Base-by-base conservation (phyloP, 352 stramenopile genomes). In the Pythium volutum region DNA sequence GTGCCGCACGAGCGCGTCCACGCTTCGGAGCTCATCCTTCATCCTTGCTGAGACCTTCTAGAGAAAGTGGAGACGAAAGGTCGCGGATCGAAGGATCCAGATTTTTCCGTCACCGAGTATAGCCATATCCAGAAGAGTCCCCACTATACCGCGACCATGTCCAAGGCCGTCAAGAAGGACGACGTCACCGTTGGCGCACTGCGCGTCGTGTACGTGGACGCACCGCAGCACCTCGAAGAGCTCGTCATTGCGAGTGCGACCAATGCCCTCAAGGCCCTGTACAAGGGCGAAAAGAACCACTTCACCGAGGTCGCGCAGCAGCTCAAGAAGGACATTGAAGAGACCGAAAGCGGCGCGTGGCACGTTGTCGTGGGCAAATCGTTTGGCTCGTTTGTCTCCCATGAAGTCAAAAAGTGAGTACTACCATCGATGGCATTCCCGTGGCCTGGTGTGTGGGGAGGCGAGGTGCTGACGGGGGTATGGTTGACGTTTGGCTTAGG, bases 301-400 rank as follows among this genome's bases (percentile, higher is more conserved):
- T 93, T 92, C 65, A 89, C 81, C 4, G 80, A 94, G 26, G 75
- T 93, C 23, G 85, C 81, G 9, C 73, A 92, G 66, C 76, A 88
- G 59, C 79, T 94, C 61, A 94, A 91, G 46, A 84, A 82, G 36
- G 82, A 90, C 9, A 62, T 94, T 34, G 82, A 91, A 48, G 82
- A 93, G 42, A 64, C 65, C 29, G 64, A 91, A 51, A 62, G 74
- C 41, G 85, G 85, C 31, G 77, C 78, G 34, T 96, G 83, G 84
- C 85, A 93, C 55, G 84, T 93, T 20, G 82, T 93, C 57, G 84
- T 93, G 10, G 85, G 85, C 74, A 94, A 93, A 59, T 91, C 81
- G 15, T 95, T 91, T 48, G 83, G 85, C 25, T 91, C 81, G 20
- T 93, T 93, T 58, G 83, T 93, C 45, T 92, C 80, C 4, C 85